Conservation (phyloP, 2,329 filamentous ascomycete genomes). For the Penicillium sp. region DNA sequence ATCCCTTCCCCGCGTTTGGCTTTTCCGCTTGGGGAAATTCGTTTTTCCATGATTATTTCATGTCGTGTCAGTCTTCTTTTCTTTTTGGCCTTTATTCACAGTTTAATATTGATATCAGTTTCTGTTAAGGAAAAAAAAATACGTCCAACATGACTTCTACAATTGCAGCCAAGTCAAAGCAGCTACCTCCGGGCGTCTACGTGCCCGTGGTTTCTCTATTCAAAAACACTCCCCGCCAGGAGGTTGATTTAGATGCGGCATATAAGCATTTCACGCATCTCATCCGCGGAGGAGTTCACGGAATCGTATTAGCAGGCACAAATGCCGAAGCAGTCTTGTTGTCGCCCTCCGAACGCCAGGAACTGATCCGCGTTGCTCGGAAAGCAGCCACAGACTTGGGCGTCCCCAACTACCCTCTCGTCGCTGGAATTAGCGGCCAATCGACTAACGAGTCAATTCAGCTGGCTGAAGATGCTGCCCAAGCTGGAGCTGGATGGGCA, state of each 20-base stretch:
- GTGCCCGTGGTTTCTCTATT: conserved; percentile 48
- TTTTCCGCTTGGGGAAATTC: conserved; percentile 3
- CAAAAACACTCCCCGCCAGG: conserved; percentile 37
- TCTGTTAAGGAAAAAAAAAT: neutral
- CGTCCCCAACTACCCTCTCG: conserved; percentile 38
- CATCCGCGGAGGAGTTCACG: conserved; percentile 43
- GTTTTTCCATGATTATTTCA: no score
- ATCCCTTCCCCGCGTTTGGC: conserved; percentile 3
- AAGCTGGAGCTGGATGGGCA: conserved; percentile 50
- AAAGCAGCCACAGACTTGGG: conserved; percentile 16
- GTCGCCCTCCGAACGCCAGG: conserved; percentile 48
- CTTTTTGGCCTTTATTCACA: neutral
- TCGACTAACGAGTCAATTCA: conserved; percentile 65
- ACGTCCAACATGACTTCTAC: conserved; percentile 21
- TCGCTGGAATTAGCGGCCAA: conserved; percentile 68
- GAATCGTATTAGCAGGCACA: conserved; percentile 46
- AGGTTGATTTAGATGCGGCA: conserved; percentile 45
- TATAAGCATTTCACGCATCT: conserved; percentile 42
- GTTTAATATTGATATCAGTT: no score
- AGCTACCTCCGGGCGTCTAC: conserved; percentile 44
- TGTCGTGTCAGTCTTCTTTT: neutral
- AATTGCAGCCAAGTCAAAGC: conserved; percentile 34
- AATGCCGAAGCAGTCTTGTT: conserved; percentile 48
- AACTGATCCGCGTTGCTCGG: conserved; percentile 47
- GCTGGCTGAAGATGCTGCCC: conserved; percentile 36